Evolutionary conservation across 257 asterid genomes (phyloP).

Genomic region (Solanum etuberosum): DNA sequence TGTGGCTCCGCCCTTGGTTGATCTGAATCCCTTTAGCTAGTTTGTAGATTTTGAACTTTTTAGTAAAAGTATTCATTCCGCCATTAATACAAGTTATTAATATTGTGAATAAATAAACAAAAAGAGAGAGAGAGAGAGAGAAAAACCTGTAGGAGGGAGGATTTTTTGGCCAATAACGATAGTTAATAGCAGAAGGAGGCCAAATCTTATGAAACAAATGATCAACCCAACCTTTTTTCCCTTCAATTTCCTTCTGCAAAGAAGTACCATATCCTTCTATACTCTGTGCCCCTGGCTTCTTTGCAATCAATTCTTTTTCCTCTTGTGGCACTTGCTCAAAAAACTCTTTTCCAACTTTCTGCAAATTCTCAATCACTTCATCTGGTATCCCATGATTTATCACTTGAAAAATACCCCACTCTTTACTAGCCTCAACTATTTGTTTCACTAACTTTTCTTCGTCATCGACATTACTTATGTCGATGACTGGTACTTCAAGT

Average conservation of each 20-base stretch:
- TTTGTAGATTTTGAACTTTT: too few relatives aligned
- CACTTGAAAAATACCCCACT: slow-evolving; percentile 32
- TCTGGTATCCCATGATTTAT: slow-evolving; percentile 28
- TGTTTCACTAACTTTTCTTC: not conserved
- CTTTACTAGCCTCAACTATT: slow-evolving; percentile 13
- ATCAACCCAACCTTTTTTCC: slow-evolving; percentile 86
- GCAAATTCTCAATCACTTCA: slow-evolving; percentile 14
- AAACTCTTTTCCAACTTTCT: slow-evolving; percentile 19
- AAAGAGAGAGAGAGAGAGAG: not conserved
- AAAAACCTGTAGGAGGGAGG: slow-evolving; percentile 61
- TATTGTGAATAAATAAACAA: not conserved
- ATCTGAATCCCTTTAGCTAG: too few relatives aligned
- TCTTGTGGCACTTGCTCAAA: slow-evolving; percentile 19
- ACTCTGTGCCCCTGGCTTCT: slow-evolving; percentile 23
- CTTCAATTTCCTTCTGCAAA: slow-evolving; percentile 44
- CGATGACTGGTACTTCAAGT: slow-evolving; percentile 25
- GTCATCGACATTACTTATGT: not conserved
- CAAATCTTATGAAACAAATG: slow-evolving; percentile 65
- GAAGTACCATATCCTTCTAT: slow-evolving; percentile 64
- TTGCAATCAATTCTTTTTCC: slow-evolving; percentile 30
- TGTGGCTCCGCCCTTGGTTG: too few relatives aligned
- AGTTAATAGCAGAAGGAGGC: slow-evolving; percentile 53
- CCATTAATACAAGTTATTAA: too few relatives aligned
- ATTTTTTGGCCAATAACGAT: slow-evolving; percentile 57
- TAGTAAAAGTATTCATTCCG: too few relatives aligned